Percentiles rank a stretch among this genome's conserved stretches.
These are phyloP conservation scores for Borovskyia barvae DNA, from an alignment of 208 protist species.

Conservation along the genomic window DNA sequence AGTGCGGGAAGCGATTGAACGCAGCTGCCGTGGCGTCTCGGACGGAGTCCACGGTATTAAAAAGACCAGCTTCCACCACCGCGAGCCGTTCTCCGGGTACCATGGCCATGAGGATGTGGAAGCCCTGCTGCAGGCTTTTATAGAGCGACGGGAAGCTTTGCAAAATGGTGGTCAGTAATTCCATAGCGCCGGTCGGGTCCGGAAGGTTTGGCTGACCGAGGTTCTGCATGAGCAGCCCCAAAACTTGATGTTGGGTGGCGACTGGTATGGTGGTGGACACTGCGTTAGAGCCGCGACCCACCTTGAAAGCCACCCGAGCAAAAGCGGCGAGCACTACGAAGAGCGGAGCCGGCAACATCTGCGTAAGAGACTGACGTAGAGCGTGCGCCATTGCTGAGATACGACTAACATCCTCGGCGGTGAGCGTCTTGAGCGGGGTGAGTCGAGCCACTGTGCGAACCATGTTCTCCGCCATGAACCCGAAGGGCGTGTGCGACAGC, in stretches of 20 bases:
- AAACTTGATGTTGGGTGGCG: slow-evolving; percentile 86
- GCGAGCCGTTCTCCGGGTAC: slow-evolving; percentile 53
- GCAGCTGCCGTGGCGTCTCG: slow-evolving; percentile 71
- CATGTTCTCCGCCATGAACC: slow-evolving; percentile 53
- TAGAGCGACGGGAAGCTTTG: slow-evolving; percentile 80
- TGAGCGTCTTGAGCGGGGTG: slow-evolving; percentile 41
- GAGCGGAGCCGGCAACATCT: slow-evolving; percentile 82
- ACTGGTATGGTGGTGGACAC: slow-evolving; percentile 80
- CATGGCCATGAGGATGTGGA: slow-evolving; percentile 77
- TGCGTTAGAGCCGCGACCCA: slow-evolving; percentile 67
- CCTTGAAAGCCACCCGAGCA: slow-evolving; percentile 80
- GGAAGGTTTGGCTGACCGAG: slow-evolving; percentile 61
- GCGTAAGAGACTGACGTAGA: slow-evolving; percentile 60
- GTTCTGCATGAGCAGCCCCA: slow-evolving; percentile 83
- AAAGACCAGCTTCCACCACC: slow-evolving; percentile 62
- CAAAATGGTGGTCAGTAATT: slow-evolving; percentile 70
- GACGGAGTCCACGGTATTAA: slow-evolving; percentile 67
- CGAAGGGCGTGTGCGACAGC: slow-evolving; percentile 58
- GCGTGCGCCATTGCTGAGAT: slow-evolving; percentile 58
- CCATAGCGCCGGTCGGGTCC: slow-evolving; percentile 60
- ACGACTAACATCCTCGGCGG: slow-evolving; percentile 57
- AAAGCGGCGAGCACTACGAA: slow-evolving; percentile 78
- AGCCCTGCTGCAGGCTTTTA: slow-evolving; percentile 83
- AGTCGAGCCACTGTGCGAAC: slow-evolving; percentile 53
- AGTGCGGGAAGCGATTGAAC: slow-evolving; percentile 74